phyloP scores from a whole-genome alignment of 345 rosid genomes.

The Salix udensis region DNA sequence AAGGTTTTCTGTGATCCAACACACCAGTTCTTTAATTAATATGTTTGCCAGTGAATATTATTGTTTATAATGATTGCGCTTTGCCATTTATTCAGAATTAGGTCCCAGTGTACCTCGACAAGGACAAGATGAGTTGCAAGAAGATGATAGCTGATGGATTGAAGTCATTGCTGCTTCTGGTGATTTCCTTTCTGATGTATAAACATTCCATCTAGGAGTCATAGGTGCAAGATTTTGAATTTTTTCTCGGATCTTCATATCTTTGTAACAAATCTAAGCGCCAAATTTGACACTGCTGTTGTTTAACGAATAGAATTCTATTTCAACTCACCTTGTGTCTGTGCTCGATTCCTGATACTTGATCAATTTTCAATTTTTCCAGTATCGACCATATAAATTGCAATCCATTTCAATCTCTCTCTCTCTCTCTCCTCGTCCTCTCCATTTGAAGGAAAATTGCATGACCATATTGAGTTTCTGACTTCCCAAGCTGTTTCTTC shows the following conservation, averaged over 20 bases:
- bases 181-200: neutral
- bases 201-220: conserved; percentile 1
- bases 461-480: neutral
- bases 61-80: conserved; percentile 8
- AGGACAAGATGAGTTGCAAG: conserved; percentile 19
- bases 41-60: neutral
- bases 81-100: conserved; percentile 47
- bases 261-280: neutral
- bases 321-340: neutral
- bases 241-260: neutral
- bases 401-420: neutral
- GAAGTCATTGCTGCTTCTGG: neutral
- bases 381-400: neutral
- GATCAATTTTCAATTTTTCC: neutral
- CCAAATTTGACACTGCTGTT: neutral
- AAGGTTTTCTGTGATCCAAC: neutral
- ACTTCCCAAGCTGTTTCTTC: neutral
- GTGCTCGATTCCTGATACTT: neutral
- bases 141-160: conserved; percentile 10
- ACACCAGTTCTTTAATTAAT: neutral
- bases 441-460: neutral
- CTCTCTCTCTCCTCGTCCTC: neutral
- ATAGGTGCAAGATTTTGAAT: conserved; percentile 5
- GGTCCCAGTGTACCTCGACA: conserved; percentile 85
- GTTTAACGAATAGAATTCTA: neutral